Base-by-base conservation (phyloP, 2,329 filamentous ascomycete genomes). In the Trichoderma guizhouense region DNA sequence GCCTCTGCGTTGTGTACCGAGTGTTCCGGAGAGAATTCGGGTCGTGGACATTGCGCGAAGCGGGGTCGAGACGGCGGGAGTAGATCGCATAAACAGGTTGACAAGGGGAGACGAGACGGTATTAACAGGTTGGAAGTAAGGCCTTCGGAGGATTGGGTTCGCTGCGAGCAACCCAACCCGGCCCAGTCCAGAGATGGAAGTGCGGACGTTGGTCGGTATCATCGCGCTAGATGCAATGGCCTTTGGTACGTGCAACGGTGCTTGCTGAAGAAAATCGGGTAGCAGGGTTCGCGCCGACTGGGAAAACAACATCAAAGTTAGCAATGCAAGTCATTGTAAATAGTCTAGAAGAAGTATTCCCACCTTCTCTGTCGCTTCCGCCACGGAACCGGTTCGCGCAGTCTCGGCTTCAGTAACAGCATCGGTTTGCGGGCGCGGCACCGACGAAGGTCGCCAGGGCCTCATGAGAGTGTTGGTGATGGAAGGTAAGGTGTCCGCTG, bases 401-500 rank as follows among this genome's bases (percentile, higher is more conserved):
- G 74, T 65, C 47, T 72, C 73, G 39, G 58, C 47, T 21, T 60
- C 34, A 18, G 15, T 36, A 71, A 36, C 53, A 66, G 14, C 72
- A 61, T 73, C 74, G 73, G 53, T 66, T 67, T 62, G 72, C 63
- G 61, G 72, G 24, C 71, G 69, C 7, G 72, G 39, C 14, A 66
- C 72, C 15, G 71, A 61, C 18, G 74, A 75, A 61, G 72, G 72
- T 64, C 73, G 76, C 79, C 79, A 83, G 9, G 84, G 81, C 24
- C 80, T 73, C 71, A 79, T 76, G 18, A 84, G 73, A 14, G 81
- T 81, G 72, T 80, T 84, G 66, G 81, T 79, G 73, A 86, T 79
- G 58, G 84, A 85, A 69, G 85, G 84, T 83, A 83, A 84, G 68
- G 86, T 75, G 47, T 84, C 84, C 64, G 83, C 78, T 8, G 82